Conservation (phyloP, 2,329 filamentous ascomycete genomes). For the Phialemonium atrogriseum region DNA sequence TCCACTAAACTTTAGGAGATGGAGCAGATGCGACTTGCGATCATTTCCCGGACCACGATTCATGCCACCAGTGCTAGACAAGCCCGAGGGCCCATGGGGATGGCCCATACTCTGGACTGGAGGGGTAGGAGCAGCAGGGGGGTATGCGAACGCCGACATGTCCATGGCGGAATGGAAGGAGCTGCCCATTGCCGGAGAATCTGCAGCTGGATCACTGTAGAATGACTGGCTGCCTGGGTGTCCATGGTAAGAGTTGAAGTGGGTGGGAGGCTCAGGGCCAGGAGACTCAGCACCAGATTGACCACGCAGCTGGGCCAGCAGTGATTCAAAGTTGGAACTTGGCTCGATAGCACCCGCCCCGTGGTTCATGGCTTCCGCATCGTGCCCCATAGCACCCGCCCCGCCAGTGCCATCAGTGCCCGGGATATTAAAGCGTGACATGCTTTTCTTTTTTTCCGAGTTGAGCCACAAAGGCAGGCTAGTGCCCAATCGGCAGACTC, state of each 20-base stretch:
- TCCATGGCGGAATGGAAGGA: constrained; percentile 14
- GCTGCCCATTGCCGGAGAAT: constrained; percentile 13
- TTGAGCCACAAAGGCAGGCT: too few relatives aligned
- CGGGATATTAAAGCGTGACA: not conserved
- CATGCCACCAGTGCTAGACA: constrained; percentile 43
- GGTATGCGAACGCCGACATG: constrained; percentile 22
- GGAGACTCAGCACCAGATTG: constrained; percentile 19
- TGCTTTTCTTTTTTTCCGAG: too few relatives aligned
- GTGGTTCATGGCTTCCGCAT: too few relatives aligned
- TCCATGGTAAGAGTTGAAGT: constrained; percentile 14
- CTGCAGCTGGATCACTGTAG: constrained; percentile 13
- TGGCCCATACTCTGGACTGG: constrained; percentile 29
- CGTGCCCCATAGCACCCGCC: too few relatives aligned
- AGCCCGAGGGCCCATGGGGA: constrained; percentile 28
- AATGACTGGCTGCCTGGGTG: constrained; percentile 15
- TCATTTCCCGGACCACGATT: constrained; percentile 28
- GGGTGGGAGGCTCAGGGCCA: constrained; percentile 12
- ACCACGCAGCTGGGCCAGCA: constrained; percentile 31
- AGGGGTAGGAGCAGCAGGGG: constrained; percentile 37
- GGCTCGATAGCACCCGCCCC: constrained; percentile 17
- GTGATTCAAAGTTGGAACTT: constrained; percentile 27
- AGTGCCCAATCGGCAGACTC: too few relatives aligned
- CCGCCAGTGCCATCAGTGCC: not conserved
- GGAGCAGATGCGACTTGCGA: constrained; percentile 48
- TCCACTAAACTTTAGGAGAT: constrained; percentile 53